Conservation (phyloP, 2,329 filamentous ascomycete genomes). For the Zymoseptoria pseudotritici region DNA sequence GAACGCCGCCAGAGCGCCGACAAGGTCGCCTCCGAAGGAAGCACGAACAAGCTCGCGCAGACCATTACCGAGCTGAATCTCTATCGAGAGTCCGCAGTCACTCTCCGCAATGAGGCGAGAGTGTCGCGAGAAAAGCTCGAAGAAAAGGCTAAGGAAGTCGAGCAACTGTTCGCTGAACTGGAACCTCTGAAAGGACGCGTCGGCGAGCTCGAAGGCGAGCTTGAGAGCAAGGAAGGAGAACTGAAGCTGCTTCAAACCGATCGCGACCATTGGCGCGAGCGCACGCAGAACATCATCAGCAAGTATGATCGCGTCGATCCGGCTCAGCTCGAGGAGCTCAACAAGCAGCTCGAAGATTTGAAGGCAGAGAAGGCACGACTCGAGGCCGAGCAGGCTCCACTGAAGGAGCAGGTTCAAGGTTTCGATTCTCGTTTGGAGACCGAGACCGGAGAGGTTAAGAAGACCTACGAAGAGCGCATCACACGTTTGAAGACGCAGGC, state of each 20-base stretch:
- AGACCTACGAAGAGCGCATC: conserved; percentile 10
- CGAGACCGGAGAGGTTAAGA: conserved; percentile 25
- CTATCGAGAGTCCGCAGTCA: conserved; percentile 89
- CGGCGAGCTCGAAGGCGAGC: conserved; percentile 72
- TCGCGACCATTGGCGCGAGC: conserved; percentile 90
- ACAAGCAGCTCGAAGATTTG: conserved; percentile 59
- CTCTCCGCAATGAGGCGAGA: conserved; percentile 77
- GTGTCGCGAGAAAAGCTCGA: conserved; percentile 68
- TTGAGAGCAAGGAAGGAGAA: conserved; percentile 76
- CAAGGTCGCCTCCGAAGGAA: conserved; percentile 63
- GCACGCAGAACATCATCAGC: conserved; percentile 88
- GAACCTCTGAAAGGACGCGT: conserved; percentile 76
- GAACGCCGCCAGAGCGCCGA: conserved; percentile 73
- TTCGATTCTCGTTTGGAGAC: conserved; percentile 38
- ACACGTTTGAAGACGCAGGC: conserved; percentile 35
- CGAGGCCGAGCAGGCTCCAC: conserved; percentile 42
- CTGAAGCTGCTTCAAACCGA: conserved; percentile 84
- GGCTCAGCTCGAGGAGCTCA: conserved; percentile 82
- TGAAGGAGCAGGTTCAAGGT: conserved; percentile 45
- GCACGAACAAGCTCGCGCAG: conserved; percentile 84
- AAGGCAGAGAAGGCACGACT: conserved; percentile 49
- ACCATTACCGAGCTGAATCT: conserved; percentile 94
- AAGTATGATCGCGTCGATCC: conserved; percentile 96
- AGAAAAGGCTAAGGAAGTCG: conserved; percentile 66
- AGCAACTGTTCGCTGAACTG: conserved; percentile 66